Base-by-base conservation (phyloP, 225 moss, liverwort and hornwort species). In the Antitrichia curtipendula region DNA sequence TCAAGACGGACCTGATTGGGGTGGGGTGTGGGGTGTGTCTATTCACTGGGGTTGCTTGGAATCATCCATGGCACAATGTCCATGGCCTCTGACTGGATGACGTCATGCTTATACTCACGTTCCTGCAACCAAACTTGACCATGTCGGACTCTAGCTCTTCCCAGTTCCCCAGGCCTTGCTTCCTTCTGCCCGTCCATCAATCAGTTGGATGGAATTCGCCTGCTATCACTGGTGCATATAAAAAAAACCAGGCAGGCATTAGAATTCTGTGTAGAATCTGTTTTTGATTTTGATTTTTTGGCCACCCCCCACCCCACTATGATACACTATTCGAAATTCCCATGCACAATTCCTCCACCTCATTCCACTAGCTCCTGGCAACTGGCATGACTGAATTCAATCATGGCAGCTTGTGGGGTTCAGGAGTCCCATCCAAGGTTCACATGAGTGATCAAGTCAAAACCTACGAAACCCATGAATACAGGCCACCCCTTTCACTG, bases 371-470 rank as follows among this genome's bases (percentile, higher is more conserved):
- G 76, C 82, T 71, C 85, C 75, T 83, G 60, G 74, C 80, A 75
- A 69, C 86, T 86, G 79, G 91, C 53, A 9, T 84, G 86, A 84
- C 86, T 80, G 86, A 60, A 45, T 80, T 91, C 90, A 90, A 90
- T 90, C 78, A 86, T 89, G 89, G 84, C 86, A 81, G 78, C 89
- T 86, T 86, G 84, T 60, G 80, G 80, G 83, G 61, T 60, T 86
- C 86, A 65, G 66, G 60, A 80, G 89, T 84, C 91, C 74, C 84
- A 84, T 89, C 86, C 88, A 72, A 59, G 60, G 47, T 84, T 45
- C 86, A 87, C 91, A 86, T 89, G 91, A 65, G 50, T 68, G 91
- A 86, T 79, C 60, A 77, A 76, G 90, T 86, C 88, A 82, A 90
- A 78, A 72, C 86, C 78, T 64, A 80, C 34, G 11, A n/a, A 41